These are phyloP conservation scores for Metarhizium brunneum DNA, from an alignment of 2,329 filamentous ascomycete genomes.

Conservation along the genomic window DNA sequence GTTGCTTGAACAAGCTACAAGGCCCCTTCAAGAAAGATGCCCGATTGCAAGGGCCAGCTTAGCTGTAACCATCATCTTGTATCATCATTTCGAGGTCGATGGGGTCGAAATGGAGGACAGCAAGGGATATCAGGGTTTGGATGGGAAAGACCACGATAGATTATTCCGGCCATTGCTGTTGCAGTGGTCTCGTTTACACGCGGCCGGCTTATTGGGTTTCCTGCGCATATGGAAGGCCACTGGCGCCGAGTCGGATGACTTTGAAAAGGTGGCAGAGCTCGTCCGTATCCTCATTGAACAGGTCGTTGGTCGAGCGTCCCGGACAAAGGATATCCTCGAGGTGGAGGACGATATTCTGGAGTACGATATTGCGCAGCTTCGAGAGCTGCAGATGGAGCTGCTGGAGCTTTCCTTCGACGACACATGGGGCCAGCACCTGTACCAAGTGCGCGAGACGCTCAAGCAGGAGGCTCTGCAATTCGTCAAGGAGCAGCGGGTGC, in stretches of 20 bases:
- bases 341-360: conserved; percentile 83
- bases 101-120: conserved; percentile 71
- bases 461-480: conserved; percentile 89
- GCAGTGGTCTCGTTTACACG: conserved; percentile 89
- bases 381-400: conserved; percentile 87
- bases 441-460: conserved; percentile 83
- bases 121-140: conserved; percentile 64
- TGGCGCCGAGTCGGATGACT: conserved; percentile 74
- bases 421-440: conserved; percentile 84
- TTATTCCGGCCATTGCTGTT: conserved; percentile 80
- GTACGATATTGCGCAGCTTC: conserved; percentile 68
- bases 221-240: conserved; percentile 90
- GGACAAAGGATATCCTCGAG: conserved; percentile 76
- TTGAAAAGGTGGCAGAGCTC: conserved; percentile 87
- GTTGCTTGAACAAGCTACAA: conserved; percentile 76
- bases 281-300: conserved; percentile 85
- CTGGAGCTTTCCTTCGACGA: conserved; percentile 88
- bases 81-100: conserved; percentile 93
- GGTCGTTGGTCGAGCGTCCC: conserved; percentile 71
- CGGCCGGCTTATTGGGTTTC: conserved; percentile 76
- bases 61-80: conserved; percentile 77
- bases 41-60: conserved; percentile 82
- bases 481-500: conserved; percentile 90
- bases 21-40: conserved; percentile 63
- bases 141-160: conserved; percentile 72